These are phyloP conservation scores for Fonsecaea multimorphosa DNA, from an alignment of 2,329 filamentous ascomycete genomes.

Conservation along the genomic window DNA sequence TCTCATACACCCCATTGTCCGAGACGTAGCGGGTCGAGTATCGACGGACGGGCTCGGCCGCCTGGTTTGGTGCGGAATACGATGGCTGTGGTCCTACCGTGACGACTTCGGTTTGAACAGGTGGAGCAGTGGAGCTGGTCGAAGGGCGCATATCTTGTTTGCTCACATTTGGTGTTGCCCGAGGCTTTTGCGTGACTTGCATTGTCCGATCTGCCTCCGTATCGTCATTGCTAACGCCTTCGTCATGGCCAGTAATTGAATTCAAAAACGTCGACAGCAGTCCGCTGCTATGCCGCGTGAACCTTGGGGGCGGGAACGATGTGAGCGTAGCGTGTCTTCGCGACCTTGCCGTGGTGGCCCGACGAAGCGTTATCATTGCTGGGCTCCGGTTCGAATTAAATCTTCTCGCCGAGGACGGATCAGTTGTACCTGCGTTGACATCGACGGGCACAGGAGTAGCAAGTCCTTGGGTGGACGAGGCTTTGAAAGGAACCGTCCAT, in stretches of 20 bases:
- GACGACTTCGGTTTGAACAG: slow-evolving; percentile 33
- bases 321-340: slow-evolving; percentile 31
- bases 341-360: slow-evolving; percentile 31
- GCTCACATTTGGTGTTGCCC: slow-evolving; percentile 14
- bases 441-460: slow-evolving; percentile 29
- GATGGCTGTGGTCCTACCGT: slow-evolving; percentile 23
- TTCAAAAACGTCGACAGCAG: slow-evolving; percentile 34
- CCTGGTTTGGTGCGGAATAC: slow-evolving; percentile 8
- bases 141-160: slow-evolving; percentile 23
- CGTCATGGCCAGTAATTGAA: slow-evolving; percentile 28
- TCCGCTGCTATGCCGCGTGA: slow-evolving; percentile 28
- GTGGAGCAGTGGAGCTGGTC: slow-evolving; percentile 28
- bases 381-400: slow-evolving; percentile 28
- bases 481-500: slow-evolving; percentile 38
- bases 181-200: slow-evolving; percentile 3
- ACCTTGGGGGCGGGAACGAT: slow-evolving; percentile 37
- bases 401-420: slow-evolving; percentile 10
- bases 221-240: background rate
- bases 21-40: slow-evolving; percentile 37
- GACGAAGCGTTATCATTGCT: slow-evolving; percentile 40
- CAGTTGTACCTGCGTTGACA: slow-evolving; percentile 16
- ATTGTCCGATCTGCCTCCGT: slow-evolving; percentile 1
- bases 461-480: slow-evolving; percentile 30
- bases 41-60: slow-evolving; percentile 24
- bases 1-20: slow-evolving; percentile 33